Evolutionary conservation across 306 rosid genomes (phyloP), one percentile per base, ranked within the genome.

Genomic region (Trichosanthes truncata): DNA sequence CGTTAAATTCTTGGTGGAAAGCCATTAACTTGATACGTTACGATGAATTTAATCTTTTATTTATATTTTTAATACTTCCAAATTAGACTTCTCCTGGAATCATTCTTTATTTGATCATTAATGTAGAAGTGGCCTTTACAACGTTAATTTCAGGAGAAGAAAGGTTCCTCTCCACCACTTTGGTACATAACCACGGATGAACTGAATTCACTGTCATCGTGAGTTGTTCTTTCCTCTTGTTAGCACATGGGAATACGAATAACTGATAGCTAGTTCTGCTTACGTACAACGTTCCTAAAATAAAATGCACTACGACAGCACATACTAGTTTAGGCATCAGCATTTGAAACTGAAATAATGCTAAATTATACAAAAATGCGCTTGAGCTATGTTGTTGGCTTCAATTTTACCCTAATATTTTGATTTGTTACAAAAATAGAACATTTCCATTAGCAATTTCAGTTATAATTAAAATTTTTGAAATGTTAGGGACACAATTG

Each of bases 161-260:
- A 88, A 76, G 90, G 92, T 48, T 85, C 88, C 45, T 23, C 92
- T 52, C 90, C 97, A 79, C 97, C 97, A 80, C 75, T 85, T 38
- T 94, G 98, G 93, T 80, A 84, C 60, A 68, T 91, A 80, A 92
- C 90, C 25, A 85, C 83, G 10, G 87, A 89, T 79, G 97, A 92
- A 76, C 88, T 92, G 62, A 91, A 92, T 83, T 94, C 97, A 63
- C 78, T 94, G 83, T 91, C 98, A 60, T 82, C 92, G 97, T 94
- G 88, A 87, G 98, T 88, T 78, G 57, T 46, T 51, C 45, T 21
- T 23, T 75, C 40, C 46, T 52, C 73, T 67, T 69, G 10, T 23
- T 17, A 41, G 65, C 3, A 4, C 60, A 15, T 25, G 38, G 52
- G 85, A 62, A 61, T 29, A 29, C 2, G 33, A 29, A 29, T 57